Conservation (phyloP, 2,329 filamentous ascomycete species). For the Pseudogymnoascus sp. region DNA sequence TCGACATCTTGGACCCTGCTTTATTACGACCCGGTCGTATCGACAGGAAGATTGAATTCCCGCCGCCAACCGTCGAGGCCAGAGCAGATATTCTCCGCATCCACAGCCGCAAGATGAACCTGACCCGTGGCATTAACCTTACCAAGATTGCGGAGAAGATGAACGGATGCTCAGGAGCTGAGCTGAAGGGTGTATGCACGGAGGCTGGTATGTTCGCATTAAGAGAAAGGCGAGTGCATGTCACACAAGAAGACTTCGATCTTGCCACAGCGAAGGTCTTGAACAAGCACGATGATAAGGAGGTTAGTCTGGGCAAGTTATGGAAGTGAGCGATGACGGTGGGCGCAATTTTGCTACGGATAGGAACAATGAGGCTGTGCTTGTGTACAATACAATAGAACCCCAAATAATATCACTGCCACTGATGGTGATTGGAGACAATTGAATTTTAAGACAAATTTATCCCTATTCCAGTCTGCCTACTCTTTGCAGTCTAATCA, state of each 20-base stretch:
- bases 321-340: conserved; percentile 52
- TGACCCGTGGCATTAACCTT: conserved; percentile 93
- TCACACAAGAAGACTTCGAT: conserved; percentile 98
- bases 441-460: not conserved
- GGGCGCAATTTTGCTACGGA: conserved; percentile 1
- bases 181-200: conserved; percentile 97
- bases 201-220: conserved; percentile 98
- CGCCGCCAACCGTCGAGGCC: conserved; percentile 90
- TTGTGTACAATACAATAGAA: conserved; percentile 9
- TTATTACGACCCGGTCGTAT: conserved; percentile 93
- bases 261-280: conserved; percentile 97
- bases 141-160: conserved; percentile 99
- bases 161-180: conserved; percentile 96
- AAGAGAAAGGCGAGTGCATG: conserved; percentile 89
- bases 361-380: conserved; percentile 2
- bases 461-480: not conserved
- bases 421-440: not conserved
- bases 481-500: not conserved
- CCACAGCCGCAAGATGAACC: conserved; percentile 96
- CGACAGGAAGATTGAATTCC: conserved; percentile 98
- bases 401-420: not conserved
- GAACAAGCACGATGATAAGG: conserved; percentile 99
- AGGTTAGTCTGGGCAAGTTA: conserved; percentile 80
- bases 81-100: conserved; percentile 96
- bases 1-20: conserved; percentile 94